Percentiles rank a stretch among this genome's conserved stretches.
phyloP scores from a whole-genome alignment of 306 rosid genomes.

The Begonia masoniana region DNA sequence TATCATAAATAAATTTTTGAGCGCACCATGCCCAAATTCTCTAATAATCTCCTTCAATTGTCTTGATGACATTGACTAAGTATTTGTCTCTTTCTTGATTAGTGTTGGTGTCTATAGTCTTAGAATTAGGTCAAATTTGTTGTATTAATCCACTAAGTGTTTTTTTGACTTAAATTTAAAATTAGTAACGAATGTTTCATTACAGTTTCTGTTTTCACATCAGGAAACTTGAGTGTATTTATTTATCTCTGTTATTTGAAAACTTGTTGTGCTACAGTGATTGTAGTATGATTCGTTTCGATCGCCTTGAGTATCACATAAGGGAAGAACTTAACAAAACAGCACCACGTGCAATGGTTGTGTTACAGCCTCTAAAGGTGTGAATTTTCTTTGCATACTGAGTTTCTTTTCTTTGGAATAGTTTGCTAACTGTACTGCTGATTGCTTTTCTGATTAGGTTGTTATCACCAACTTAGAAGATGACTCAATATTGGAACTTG shows the following conservation, averaged over 20 bases:
- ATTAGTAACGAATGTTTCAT: no score
- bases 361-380: conserved; percentile 85
- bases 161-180: no score
- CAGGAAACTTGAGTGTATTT: no score
- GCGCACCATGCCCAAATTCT: no score
- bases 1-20: no score
- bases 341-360: conserved; percentile 75
- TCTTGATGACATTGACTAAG: no score
- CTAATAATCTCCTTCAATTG: no score
- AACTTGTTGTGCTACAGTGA: conserved; percentile 41
- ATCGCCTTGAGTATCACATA: conserved; percentile 81
- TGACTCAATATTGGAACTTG: conserved; percentile 50
- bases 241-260: conserved; percentile 1
- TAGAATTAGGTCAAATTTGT: no score
- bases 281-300: conserved; percentile 72
- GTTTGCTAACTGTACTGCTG: conserved; percentile 8
- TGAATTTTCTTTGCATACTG: conserved; percentile 11
- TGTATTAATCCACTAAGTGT: no score
- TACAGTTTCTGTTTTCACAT: no score
- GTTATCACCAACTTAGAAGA: conserved; percentile 81
- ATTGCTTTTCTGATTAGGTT: conserved; percentile 25
- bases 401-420: conserved; percentile 5
- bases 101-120: no score
- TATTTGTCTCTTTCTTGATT: no score
- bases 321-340: conserved; percentile 86